Base-by-base conservation (phyloP, 495 filamentous ascomycete species). In the Talaromyces ruber region DNA sequence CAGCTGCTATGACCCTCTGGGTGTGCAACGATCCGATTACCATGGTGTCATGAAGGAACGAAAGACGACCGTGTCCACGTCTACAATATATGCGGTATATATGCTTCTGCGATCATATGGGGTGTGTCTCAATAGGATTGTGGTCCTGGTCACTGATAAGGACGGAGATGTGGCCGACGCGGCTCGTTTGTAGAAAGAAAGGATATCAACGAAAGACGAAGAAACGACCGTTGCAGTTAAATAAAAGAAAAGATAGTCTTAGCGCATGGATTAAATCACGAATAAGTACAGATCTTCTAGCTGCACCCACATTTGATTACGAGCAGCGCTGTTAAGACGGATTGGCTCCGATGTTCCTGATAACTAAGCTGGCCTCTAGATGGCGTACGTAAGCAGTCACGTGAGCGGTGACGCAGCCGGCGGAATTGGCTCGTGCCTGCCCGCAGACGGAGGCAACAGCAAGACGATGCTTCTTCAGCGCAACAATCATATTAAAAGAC, bases 1-100 rank as follows among this genome's bases (percentile, higher is more conserved):
- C 74, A 57, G 90, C 90, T 64, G 92, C 93, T 60, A 91, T 77
- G 43, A 92, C 72, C 71, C 91, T 75, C 26, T 70, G 70, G 32
- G 67, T 72, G 59, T 66, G 70, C 59, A 70, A 67, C 32, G 60
- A 21, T 34, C 72, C 70, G 37, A 62, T 63, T 34, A 65, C 52
- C 71, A 78, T 76, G 37, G 58, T 60, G 63, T n/a, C 43, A n/a
- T 60, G 6, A 52, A 14, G 18, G 18, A 30, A 51, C n/a, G 22
- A 25, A 11, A 45, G 26, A 45, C 9, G 21, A 25, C 18, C 21
- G 14, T 50, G 59, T 28, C 59, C 24, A 25, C 29, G 55, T 21
- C 32, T n/a, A 14, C 14, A 21, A 39, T 37, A 21, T 22, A 30
- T 39, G 6, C 6, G 43, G 21, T 47, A 9, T 39, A 6, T 39